Evolutionary conservation across 306 rosid genomes (phyloP), one percentile per base, ranked within the genome.

Genomic region (Fagus sylvatica): DNA sequence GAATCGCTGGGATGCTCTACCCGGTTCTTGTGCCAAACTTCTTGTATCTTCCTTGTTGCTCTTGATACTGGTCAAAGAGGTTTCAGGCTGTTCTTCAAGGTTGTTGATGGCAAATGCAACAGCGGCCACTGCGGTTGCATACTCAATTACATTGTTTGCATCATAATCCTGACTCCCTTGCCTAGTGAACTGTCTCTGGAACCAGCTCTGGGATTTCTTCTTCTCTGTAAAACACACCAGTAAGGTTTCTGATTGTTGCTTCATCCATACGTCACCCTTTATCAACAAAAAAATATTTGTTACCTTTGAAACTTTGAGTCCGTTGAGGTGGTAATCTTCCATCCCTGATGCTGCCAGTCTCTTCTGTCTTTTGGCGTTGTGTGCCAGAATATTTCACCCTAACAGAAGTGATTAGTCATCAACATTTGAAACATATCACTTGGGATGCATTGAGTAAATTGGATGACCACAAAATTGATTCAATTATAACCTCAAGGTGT

Each of bases 121-220:
- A 65, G 99, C 98, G 73, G 97, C 99, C 30, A 91, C 87, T 15
- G 97, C 96, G 9, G 86, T 72, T n/a, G 79, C 90, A 48, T 79
- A 87, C 56, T 90, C 96, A 10, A 67, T 65, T 30, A 71, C 89
- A 51, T 19, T 51, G 53, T 7, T 74, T 49, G 90, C 73, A 36
- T 88, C 90, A 72, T 83, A 73, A 57, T 88, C 91, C 53, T 28
- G 65, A 81, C 81, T 86, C 87, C 67, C 86, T 81, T 82, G 75
- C 70, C 84, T 75, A 17, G 78, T 37, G 36, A 86, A 73, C 74
- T 19, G 90, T 65, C 88, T 87, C 76, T 69, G 83, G 19, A 90
- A 78, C 99, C 99, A 96, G 76, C 74, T 85, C 74, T 75, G 84
- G 4, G 73, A 43, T 59, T 74, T 83, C 79, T 78, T 94, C 79